Percentiles rank a stretch among this genome's conserved stretches.
phyloP scores from a whole-genome alignment of 768 basidiomycete species.

The Kwoniella botswanensis region DNA sequence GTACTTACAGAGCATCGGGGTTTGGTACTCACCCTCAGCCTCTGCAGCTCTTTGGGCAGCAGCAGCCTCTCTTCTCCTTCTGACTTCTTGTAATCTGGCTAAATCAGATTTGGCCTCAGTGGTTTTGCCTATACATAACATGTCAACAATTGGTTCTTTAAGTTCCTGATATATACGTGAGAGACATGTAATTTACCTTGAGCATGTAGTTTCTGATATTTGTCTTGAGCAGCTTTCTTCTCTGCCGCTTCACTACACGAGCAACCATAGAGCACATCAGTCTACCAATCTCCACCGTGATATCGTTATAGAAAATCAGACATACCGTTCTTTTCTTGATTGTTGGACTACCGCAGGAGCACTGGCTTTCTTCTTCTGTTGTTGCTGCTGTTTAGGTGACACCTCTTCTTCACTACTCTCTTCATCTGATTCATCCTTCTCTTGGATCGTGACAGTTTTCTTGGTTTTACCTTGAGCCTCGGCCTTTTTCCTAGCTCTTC shows the following conservation, averaged over 20 bases:
- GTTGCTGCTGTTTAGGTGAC: constrained; percentile 22
- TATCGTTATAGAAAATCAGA: constrained; percentile 49
- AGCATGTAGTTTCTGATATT: constrained; percentile 80
- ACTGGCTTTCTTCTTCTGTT: constrained; percentile 36
- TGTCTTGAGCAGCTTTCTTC: constrained; percentile 84
- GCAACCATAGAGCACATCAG: constrained; percentile 15
- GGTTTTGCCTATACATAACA: constrained; percentile 77
- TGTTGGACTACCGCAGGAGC: constrained; percentile 34
- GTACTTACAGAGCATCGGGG: too few relatives aligned
- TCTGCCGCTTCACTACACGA: constrained; percentile 80
- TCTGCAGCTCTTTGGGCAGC: constrained; percentile 87
- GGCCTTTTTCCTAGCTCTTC: constrained; percentile 83
- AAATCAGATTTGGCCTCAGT: constrained; percentile 88
- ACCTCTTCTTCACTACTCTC: constrained; percentile 27
- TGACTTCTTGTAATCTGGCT: constrained; percentile 77
- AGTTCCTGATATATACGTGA: too few relatives aligned
- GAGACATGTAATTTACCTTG: constrained; percentile 45
- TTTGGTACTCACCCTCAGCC: constrained; percentile 68
- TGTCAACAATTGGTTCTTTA: constrained; percentile 57
- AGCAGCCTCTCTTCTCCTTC: constrained; percentile 83
- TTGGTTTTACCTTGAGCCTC: constrained; percentile 60
- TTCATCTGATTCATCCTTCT: constrained; percentile 27
- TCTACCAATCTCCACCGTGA: constrained; percentile 60
- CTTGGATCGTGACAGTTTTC: constrained; percentile 50
- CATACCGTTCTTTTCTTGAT: constrained; percentile 56